Conservation (phyloP, 1,284 basidiomycete genomes). For the Xerocomus amazonicus region DNA sequence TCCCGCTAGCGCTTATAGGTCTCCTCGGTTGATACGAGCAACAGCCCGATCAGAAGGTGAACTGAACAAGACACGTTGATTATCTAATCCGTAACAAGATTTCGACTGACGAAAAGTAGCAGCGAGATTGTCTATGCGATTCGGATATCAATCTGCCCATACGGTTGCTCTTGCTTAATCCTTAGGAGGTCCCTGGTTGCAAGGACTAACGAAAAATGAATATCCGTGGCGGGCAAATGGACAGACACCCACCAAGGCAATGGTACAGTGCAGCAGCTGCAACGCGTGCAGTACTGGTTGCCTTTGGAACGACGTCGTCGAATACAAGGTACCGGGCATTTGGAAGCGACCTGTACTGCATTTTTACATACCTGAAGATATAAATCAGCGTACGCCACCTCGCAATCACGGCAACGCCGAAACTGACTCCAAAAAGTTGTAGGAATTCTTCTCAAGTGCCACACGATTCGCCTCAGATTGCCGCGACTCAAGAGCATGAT, state of each 20-base stretch:
- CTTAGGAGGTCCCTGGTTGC: conserved; percentile 60
- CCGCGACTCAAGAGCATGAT: conserved; percentile 42
- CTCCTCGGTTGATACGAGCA: too few relatives aligned
- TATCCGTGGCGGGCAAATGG: not conserved
- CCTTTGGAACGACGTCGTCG: conserved; percentile 59
- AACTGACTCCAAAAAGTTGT: conserved; percentile 72
- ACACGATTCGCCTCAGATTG: conserved; percentile 51
- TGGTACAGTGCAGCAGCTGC: conserved; percentile 79
- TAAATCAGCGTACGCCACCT: conserved; percentile 2
- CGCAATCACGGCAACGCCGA: not conserved
- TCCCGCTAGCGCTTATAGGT: too few relatives aligned
- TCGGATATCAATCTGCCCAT: conserved; percentile 40
- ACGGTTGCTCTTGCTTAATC: conserved; percentile 51
- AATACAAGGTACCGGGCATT: conserved; percentile 50
- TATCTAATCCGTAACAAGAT: not conserved
- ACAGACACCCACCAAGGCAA: conserved; percentile 58
- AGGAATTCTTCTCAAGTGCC: conserved; percentile 68
- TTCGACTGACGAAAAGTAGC: conserved; percentile 8
- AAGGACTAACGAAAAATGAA: conserved; percentile 44
- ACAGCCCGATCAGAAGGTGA: too few relatives aligned
- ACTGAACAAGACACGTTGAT: too few relatives aligned
- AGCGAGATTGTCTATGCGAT: conserved; percentile 32
- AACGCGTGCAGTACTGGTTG: conserved; percentile 67
- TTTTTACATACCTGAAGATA: conserved; percentile 62
- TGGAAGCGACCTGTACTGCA: conserved; percentile 63